Evolutionary conservation across 495 filamentous ascomycete genomes (phyloP).

Genomic region (Aspergillus leporis): DNA sequence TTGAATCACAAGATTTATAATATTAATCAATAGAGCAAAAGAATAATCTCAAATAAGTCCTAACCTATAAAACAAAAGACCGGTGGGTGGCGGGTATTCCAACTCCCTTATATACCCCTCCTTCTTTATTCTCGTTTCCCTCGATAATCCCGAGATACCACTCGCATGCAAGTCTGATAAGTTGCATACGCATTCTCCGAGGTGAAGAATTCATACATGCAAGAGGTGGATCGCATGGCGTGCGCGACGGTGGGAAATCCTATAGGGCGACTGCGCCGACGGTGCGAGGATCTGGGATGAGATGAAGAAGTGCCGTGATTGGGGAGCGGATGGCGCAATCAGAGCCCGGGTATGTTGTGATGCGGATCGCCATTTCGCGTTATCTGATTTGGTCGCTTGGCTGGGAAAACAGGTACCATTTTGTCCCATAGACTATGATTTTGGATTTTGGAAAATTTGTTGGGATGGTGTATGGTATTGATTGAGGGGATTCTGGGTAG

Average conservation of each 20-base stretch:
- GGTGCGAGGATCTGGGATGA: not conserved
- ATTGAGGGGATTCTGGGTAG: no score
- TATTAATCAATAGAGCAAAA: not conserved
- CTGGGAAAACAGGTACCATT: no score
- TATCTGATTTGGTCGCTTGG: no score
- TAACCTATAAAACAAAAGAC: not conserved
- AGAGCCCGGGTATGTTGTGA: slow-evolving; percentile 35
- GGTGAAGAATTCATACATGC: slow-evolving; percentile 3
- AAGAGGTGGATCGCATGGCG: slow-evolving; percentile 27
- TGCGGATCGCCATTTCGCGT: slow-evolving; percentile 3
- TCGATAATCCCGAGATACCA: not conserved
- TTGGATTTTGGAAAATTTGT: no score
- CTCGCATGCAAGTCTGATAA: not conserved
- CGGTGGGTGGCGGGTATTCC: no score
- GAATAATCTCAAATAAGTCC: not conserved
- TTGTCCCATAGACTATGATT: no score
- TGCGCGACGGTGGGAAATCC: slow-evolving; percentile 14
- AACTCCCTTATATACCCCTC: not conserved
- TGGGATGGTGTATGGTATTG: no score
- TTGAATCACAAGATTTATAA: not conserved
- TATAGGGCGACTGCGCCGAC: slow-evolving; percentile 11
- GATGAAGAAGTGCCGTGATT: slow-evolving; percentile 6
- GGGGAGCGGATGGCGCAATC: slow-evolving; percentile 33
- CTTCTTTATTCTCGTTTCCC: not conserved
- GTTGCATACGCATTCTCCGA: not conserved